phyloP scores from a whole-genome alignment of 805 yeast genomes.

The Groenewaldozyma tartarivorans region DNA sequence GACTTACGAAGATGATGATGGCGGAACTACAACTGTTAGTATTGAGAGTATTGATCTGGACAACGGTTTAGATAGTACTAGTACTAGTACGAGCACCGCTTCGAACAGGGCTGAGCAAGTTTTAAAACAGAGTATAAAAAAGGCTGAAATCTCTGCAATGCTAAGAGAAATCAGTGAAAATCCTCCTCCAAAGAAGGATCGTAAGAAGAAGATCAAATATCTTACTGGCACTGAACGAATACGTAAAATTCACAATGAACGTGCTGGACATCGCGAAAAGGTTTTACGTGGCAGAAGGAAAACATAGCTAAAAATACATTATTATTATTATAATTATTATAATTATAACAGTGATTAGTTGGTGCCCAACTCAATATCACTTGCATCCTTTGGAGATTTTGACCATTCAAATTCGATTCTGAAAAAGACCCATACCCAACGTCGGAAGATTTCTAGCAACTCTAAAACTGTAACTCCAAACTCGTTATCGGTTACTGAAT shows the following conservation, averaged over 20 bases:
- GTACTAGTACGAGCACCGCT: slow-evolving; percentile 58
- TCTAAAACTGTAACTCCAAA: slow-evolving; percentile 61
- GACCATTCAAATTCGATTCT: slow-evolving; percentile 71
- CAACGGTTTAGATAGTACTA: slow-evolving; percentile 21
- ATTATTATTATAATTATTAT: neutral
- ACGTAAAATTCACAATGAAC: slow-evolving; percentile 38
- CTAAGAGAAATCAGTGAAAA: slow-evolving; percentile 34
- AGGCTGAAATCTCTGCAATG: slow-evolving; percentile 77
- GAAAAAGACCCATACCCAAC: slow-evolving; percentile 85
- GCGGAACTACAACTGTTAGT: slow-evolving; percentile 37
- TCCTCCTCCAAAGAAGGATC: slow-evolving; percentile 20
- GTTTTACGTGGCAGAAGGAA: neutral
- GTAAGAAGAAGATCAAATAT: slow-evolving; percentile 80
- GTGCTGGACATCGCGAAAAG: slow-evolving; percentile 28
- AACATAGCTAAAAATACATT: neutral
- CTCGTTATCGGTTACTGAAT: slow-evolving; percentile 29
- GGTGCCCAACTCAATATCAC: neutral
- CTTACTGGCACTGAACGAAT: slow-evolving; percentile 73
- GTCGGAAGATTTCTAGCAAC: slow-evolving; percentile 63
- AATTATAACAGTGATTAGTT: neutral
- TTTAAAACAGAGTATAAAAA: slow-evolving; percentile 59
- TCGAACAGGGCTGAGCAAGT: slow-evolving; percentile 58
- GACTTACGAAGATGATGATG: slow-evolving; percentile 31
- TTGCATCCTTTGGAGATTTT: slow-evolving; percentile 10
- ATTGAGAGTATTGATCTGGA: slow-evolving; percentile 50